Base-by-base conservation (phyloP, 306 rosid genomes). In the Clitoria ternatea region DNA sequence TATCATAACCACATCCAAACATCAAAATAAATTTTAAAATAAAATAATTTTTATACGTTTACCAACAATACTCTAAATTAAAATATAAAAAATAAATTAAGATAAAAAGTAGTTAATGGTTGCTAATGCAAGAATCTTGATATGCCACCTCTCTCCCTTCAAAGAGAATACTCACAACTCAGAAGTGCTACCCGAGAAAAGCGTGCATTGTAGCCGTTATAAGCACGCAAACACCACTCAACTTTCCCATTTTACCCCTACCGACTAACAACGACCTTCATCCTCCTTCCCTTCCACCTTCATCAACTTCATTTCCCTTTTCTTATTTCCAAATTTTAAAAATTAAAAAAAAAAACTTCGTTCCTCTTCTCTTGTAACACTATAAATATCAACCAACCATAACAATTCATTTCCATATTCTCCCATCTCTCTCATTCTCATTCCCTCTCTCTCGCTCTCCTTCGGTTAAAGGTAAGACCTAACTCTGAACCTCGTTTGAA, bases 201-300 rank as follows among this genome's bases (percentile, higher is more conserved):
- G 17, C 24, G 53, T 73, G 8, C 62, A 24, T 75, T 19, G 73
- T 75, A 66, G 60, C 79, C 80, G 80, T 75, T 75, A 75, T 68
- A 14, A 20, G 43, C 23, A 75, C 80, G 80, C 80, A 75, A 75
- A 22, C 49, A 66, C 9, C 67, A 29, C 39, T 0, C 23, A 27
- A 6, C 14, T 66, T 75, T 66, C 61, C 74, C 27, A 44, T 66
- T 66, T 66, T 75, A 36, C 67, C 80, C 80, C 74, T 56, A 75
- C 74, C 74, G 69, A 66, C 80, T 66, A 75, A 20, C 40, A 54
- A 75, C 66, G 49, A 74, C 35, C 29, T 53, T 18, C 70, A 1
- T 7, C 42, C 10, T 23, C 14, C 1, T 26, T 42, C 56, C 11
- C 70, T 0, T 7, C 42, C 10, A 13, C 14, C 1, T 26, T 42